A percentile compares a stretch with the other conserved stretches of the same genome.
Conservation (phyloP, 106 monocot genomes). For the Narthecium ossifragum region DNA sequence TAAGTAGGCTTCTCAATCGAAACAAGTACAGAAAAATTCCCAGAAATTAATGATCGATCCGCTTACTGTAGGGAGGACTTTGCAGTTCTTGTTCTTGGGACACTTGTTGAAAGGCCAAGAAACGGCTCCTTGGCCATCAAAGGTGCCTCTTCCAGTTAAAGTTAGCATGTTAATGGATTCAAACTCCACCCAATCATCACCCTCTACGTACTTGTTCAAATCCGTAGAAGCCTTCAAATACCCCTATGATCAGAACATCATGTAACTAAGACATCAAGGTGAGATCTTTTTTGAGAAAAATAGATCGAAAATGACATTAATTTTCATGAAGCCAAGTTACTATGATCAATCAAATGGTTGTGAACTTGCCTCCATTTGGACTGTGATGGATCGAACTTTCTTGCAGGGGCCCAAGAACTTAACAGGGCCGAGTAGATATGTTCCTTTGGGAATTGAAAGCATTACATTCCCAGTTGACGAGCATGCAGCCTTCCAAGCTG, state of each 20-base stretch:
- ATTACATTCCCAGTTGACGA: constrained; percentile 7
- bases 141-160: constrained; percentile 40
- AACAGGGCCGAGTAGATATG: constrained; percentile 21
- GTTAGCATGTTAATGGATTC: constrained; percentile 16
- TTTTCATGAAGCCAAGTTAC: too few relatives aligned
- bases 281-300: background rate
- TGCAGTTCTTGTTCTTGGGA: constrained; percentile 27
- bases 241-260: constrained; percentile 11
- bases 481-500: constrained; percentile 33
- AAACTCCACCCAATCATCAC: constrained; percentile 41
- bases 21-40: background rate
- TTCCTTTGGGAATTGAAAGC: constrained; percentile 25
- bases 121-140: constrained; percentile 51
- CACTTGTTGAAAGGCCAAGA: constrained; percentile 47
- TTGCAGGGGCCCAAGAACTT: constrained; percentile 26
- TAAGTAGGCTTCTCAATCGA: background rate
- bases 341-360: background rate
- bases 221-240: constrained; percentile 23
- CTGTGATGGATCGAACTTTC: background rate
- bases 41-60: background rate
- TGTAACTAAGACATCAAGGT: background rate
- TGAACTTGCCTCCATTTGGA: constrained; percentile 1
- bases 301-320: background rate
- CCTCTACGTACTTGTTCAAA: constrained; percentile 6
- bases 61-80: constrained; percentile 48